Percentiles rank a stretch among this genome's conserved stretches.
Conservation (phyloP, 805 yeast species). For the Starmerella sirachaensis region DNA sequence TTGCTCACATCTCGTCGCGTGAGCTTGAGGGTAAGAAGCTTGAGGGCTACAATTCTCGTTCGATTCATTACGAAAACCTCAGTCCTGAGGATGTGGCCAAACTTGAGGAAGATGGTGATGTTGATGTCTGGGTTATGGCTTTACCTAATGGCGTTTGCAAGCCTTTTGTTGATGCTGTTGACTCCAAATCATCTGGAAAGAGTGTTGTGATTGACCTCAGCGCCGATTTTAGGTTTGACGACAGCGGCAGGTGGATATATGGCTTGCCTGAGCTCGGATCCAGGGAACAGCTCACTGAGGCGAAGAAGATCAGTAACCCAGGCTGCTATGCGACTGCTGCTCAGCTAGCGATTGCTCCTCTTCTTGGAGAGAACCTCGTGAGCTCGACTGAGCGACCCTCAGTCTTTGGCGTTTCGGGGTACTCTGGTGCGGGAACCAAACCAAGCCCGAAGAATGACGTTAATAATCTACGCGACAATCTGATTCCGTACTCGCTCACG, state of each 20-base stretch:
- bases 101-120: constrained; percentile 61
- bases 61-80: constrained; percentile 71
- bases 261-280: constrained; percentile 88
- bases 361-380: constrained; percentile 35
- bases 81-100: constrained; percentile 74
- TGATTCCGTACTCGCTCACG: constrained; percentile 90
- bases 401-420: constrained; percentile 92
- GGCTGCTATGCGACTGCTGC: constrained; percentile 99
- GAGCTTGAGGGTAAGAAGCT: constrained; percentile 80
- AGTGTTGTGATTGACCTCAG: constrained; percentile 84
- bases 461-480: constrained; percentile 58
- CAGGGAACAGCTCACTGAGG: constrained; percentile 52
- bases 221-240: constrained; percentile 93
- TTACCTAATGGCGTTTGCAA: constrained; percentile 91
- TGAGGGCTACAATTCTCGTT: constrained; percentile 73
- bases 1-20: constrained; percentile 91
- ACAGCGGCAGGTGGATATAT: constrained; percentile 76
- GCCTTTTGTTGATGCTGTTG: constrained; percentile 37
- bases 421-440: constrained; percentile 98
- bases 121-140: constrained; percentile 99
- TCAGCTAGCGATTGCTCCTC: constrained; percentile 82
- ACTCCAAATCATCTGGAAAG: constrained; percentile 35
- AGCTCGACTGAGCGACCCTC: constrained; percentile 58
- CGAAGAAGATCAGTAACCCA: constrained; percentile 84
- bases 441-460: constrained; percentile 93